Evolutionary conservation across 306 rosid genomes (phyloP).

Genomic region (Quercus wislizeni): DNA sequence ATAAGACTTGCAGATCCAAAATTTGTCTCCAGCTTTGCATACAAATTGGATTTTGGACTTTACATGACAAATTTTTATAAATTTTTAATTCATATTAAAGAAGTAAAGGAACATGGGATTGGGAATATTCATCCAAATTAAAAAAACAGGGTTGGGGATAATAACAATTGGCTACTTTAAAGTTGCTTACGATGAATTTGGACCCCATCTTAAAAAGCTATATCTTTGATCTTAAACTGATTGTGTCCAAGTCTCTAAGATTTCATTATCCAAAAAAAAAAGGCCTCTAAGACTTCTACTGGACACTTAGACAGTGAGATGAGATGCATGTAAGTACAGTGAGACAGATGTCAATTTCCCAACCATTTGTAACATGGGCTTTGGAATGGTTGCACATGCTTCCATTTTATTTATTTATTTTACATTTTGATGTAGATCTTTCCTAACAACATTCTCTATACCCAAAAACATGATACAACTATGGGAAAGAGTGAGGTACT

Average conservation of each 20-base stretch:
- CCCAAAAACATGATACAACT: neutral
- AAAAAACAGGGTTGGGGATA: neutral
- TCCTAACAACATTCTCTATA: neutral
- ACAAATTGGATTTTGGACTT: neutral
- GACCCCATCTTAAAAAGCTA: neutral
- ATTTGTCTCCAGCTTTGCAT: neutral
- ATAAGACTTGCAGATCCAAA: neutral
- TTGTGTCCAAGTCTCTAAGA: too few species aligned
- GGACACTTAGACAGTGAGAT: neutral
- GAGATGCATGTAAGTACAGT: neutral
- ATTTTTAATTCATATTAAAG: neutral
- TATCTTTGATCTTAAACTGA: neutral
- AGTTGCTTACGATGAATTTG: neutral
- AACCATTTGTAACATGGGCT: neutral
- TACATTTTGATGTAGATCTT: neutral
- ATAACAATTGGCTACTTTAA: neutral
- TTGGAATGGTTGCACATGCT: constrained; percentile 1
- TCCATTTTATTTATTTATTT: neutral
- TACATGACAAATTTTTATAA: neutral
- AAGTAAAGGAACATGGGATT: neutral
- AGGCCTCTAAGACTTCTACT: too few species aligned
- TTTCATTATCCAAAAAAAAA: too few species aligned
- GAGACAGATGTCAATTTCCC: neutral
- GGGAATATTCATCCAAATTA: neutral
- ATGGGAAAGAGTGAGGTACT: neutral